Evolutionary conservation across 2,329 filamentous ascomycete species (phyloP).

Genomic region (Monosporascus ibericus): DNA sequence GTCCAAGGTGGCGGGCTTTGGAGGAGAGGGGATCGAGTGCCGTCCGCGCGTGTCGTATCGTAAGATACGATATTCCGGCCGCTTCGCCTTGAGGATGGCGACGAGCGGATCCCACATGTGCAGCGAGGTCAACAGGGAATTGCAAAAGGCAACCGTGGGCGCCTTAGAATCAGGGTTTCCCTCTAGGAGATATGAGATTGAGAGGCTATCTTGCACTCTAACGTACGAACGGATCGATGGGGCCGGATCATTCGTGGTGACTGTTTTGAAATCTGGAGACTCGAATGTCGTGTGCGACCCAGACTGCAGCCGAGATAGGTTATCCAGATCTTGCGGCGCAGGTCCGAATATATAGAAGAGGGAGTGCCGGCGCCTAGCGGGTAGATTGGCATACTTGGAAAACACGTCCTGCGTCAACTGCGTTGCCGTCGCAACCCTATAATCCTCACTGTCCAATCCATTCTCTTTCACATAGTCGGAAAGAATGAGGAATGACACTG

Average conservation of each 20-base stretch:
- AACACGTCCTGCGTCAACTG: conserved; percentile 55
- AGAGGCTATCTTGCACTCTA: conserved; percentile 61
- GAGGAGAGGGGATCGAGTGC: conserved; percentile 39
- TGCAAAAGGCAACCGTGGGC: conserved; percentile 68
- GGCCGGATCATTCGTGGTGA: conserved; percentile 44
- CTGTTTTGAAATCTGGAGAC: conserved; percentile 48
- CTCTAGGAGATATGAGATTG: conserved; percentile 69
- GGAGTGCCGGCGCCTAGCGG: conserved; percentile 56
- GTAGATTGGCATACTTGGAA: conserved; percentile 49
- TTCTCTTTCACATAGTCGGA: conserved; percentile 68
- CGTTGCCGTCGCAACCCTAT: conserved; percentile 57
- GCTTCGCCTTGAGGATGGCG: conserved; percentile 49
- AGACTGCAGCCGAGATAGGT: conserved; percentile 45
- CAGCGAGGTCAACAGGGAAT: conserved; percentile 72
- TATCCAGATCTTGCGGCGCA: conserved; percentile 60
- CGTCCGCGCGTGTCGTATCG: conserved; percentile 75
- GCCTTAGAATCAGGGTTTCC: conserved; percentile 61
- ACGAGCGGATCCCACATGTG: conserved; percentile 79
- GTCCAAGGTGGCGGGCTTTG: conserved; percentile 52
- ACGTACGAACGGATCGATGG: conserved; percentile 61
- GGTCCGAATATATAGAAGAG: conserved; percentile 78
- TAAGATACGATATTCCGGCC: conserved; percentile 64
- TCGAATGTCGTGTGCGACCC: conserved; percentile 39
- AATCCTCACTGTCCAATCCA: conserved; percentile 58
- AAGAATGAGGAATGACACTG: conserved; percentile 56